Base-by-base conservation (phyloP, 371 early-diverging fungal genomes). In the Mortierella sp. region DNA sequence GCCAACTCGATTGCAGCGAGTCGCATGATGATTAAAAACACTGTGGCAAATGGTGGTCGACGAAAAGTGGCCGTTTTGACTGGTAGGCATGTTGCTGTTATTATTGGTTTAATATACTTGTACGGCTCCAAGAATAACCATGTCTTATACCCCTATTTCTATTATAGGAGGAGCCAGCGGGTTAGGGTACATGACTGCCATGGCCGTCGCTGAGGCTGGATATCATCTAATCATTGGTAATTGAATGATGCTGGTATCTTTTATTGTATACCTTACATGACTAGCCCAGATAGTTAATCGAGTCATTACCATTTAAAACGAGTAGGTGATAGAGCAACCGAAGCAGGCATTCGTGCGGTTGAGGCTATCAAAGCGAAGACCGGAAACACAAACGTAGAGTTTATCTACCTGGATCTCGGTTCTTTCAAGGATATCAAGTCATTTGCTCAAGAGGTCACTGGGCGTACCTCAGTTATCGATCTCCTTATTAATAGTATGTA, bases 181-280 rank as follows among this genome's bases (percentile, higher is more conserved):
- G 37, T 13, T 79, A 32, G 79, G 79, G 1, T 66, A 58, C 28
- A 53, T 73, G 74, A 37, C 79, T 5, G 79, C 79, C 10, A 60
- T 73, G 66, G 73, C 79, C 2, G 37, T 79, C 8, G 79, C 79
- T 13, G 49, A 79, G 15, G 79, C 79, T 15, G 74, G 74, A n/a
- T 79, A 79, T 34, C 79, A 79, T 29, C 37, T 79, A n/a, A 79
- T 79, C 26, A 79, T 79, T 37, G 79, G 79, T 73, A 22, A 6
- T 2, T 13, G 4, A 8, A 4, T n/a, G 26, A 29, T 13, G 4
- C n/a, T 56, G 15, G 3, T 47, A 19, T 19, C 22, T 23, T 57
- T 45, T 7, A 47, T 10, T 1, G n/a, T n/a, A 47, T n/a, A 47
- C n/a, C n/a, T n/a, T 15, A 19, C 19, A 47, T 47, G 6, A 37